Conservation (phyloP, 2,329 filamentous ascomycete genomes). For the Podosphaera fusca region DNA sequence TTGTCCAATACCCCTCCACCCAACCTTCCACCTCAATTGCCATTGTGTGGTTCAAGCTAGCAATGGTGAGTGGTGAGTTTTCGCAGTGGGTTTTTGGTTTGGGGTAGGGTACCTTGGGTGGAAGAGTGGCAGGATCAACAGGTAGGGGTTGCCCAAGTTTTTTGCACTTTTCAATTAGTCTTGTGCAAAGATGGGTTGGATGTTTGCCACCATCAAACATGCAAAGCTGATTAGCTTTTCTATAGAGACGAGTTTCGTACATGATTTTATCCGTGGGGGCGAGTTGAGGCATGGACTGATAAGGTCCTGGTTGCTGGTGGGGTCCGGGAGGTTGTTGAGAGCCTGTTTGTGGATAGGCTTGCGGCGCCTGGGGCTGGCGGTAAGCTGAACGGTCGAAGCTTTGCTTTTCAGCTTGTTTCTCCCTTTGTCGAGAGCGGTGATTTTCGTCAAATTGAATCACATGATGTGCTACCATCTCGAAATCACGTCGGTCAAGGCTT, state of each 20-base stretch:
- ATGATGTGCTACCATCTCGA: no score
- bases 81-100: background rate
- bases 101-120: background rate
- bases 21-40: background rate
- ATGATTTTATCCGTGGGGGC: background rate
- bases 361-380: no score
- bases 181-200: background rate
- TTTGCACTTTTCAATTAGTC: constrained; percentile 1
- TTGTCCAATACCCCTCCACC: background rate
- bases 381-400: no score
- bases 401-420: no score
- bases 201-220: background rate
- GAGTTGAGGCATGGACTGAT: no score
- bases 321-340: no score
- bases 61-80: background rate
- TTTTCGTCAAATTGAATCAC: no score
- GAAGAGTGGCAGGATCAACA: background rate
- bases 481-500: no score
- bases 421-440: no score
- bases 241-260: background rate
- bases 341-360: no score
- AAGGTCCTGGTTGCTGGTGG: no score
- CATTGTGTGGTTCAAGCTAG: background rate
- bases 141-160: constrained; percentile 1
- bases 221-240: background rate